Evolutionary conservation across 768 basidiomycete species (phyloP).

Genomic region (Panus rudis): DNA sequence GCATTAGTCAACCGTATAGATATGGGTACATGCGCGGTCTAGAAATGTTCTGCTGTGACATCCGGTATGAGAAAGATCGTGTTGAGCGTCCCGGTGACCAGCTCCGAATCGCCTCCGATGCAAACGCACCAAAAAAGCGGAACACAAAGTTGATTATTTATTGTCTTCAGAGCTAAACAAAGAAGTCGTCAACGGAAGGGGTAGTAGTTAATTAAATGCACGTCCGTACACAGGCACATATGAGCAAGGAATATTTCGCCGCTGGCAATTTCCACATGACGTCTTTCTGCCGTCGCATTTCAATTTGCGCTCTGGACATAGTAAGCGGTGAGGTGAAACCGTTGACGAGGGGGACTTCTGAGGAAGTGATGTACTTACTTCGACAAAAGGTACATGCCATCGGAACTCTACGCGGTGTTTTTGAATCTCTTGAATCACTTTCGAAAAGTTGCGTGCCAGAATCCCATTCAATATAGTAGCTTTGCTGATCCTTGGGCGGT

Average conservation of each 20-base stretch:
- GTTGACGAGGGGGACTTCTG: not conserved
- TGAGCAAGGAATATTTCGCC: constrained; percentile 5
- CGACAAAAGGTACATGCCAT: constrained; percentile 13
- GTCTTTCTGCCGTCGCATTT: constrained; percentile 12
- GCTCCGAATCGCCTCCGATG: too few species aligned
- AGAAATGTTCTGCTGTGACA: too few species aligned
- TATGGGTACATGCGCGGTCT: too few species aligned
- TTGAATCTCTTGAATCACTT: not conserved
- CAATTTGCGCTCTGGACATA: constrained; percentile 10
- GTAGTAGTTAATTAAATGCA: not conserved
- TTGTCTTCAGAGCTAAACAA: too few species aligned
- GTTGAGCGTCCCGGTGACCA: too few species aligned
- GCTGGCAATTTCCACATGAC: constrained; percentile 11
- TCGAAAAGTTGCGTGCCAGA: not conserved
- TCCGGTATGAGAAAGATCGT: too few species aligned
- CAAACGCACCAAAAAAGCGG: too few species aligned
- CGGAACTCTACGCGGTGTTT: constrained; percentile 7
- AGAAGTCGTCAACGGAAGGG: not conserved
- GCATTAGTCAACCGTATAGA: too few species aligned
- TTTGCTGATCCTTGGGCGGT: not conserved
- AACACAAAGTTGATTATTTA: too few species aligned
- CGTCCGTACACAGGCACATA: constrained; percentile 12
- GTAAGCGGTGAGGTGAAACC: not conserved
- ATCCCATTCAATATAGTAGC: not conserved
- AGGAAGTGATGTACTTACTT: constrained; percentile 5